Evolutionary conservation across 306 rosid genomes (phyloP).

Genomic region (Fragaria vesca): DNA sequence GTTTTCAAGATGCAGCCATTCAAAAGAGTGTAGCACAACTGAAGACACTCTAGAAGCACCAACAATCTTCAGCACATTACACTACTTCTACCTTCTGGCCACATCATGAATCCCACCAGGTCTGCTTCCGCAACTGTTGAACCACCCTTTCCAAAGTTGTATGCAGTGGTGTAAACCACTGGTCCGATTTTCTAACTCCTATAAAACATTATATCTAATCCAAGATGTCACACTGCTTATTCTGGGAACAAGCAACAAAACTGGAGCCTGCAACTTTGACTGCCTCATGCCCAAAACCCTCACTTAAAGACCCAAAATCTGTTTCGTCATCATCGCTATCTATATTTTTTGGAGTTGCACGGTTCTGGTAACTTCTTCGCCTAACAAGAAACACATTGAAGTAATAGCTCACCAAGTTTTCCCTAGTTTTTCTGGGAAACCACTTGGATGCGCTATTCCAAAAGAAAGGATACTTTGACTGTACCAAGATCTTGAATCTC

Average conservation of each 20-base stretch:
- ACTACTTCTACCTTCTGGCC: slow-evolving; percentile 24
- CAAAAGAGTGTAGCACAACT: slow-evolving; percentile 21
- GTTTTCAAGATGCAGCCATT: slow-evolving; percentile 33
- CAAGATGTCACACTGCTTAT: slow-evolving; percentile 49
- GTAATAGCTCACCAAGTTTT: slow-evolving; percentile 68
- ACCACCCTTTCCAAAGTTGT: background rate
- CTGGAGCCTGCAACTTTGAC: slow-evolving; percentile 30
- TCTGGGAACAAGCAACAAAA: slow-evolving; percentile 44
- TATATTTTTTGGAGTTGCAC: slow-evolving; percentile 52
- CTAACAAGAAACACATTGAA: slow-evolving; percentile 69
- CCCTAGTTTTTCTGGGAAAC: slow-evolving; percentile 58
- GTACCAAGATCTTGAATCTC: slow-evolving; percentile 60
- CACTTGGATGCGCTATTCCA: slow-evolving; percentile 39
- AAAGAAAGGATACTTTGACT: slow-evolving; percentile 29
- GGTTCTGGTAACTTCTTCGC: slow-evolving; percentile 82
- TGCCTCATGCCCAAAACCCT: slow-evolving; percentile 54
- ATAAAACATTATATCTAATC: slow-evolving; percentile 33
- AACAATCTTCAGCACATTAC: slow-evolving; percentile 27
- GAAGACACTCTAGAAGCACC: slow-evolving; percentile 12
- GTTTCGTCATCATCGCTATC: slow-evolving; percentile 89
- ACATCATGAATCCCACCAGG: slow-evolving; percentile 19
- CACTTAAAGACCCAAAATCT: slow-evolving; percentile 58
- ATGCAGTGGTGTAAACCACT: slow-evolving; percentile 25
- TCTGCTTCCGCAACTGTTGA: slow-evolving; percentile 30
- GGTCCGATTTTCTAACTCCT: slow-evolving; percentile 9